Evolutionary conservation across 805 yeast species (phyloP), one percentile per base, ranked within the genome.

Genomic region (Starmerella cellae): DNA sequence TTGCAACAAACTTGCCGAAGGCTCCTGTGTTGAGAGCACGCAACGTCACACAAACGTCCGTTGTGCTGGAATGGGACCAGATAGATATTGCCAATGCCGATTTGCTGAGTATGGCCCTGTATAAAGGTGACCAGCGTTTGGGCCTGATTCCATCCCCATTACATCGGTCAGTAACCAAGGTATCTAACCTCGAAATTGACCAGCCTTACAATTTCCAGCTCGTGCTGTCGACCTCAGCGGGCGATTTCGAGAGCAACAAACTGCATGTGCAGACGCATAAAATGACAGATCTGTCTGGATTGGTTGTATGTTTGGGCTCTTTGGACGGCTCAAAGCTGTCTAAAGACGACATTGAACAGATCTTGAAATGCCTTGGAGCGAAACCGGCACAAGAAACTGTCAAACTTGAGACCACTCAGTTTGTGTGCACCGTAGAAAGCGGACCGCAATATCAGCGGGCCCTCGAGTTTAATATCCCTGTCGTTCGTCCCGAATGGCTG

Each of bases 401-500:
- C 41, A 72, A 72, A 51, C 81, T 88, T 43, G 96, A 88, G 56
- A 91, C 98, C 1, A 91, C 98, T 1, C 98, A 91, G 60, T 91
- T 80, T 56, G 68, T 91, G n/a, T 72, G 81, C 48, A 79, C 93
- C 14, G 69, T 73, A 18, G 76, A 77, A 38, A 65, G 66, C 33
- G 84, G 83, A n/a, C 69, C 77, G 16, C 87, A 82, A 60, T 81
- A 74, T 64, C 68, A 76, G 48, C 79, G 75, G 57, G 98, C 97
- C 1, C 69, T 71, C 47, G 85, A 79, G 41, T 73, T 75, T 65
- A 91, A 85, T 57, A 84, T 91, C 43, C 98, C 98, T 2, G 74
- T 91, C 31, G 87, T 91, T 22, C 73, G 94, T 60, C 97, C 98
- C 0, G 96, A 91, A 59, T 91, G 97, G 97, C 66, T 91, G 44